Evolutionary conservation across 371 early-diverging fungal genomes (phyloP), one percentile per base, ranked within the genome.

Genomic region (Amoeboaphelidium protococcarum): DNA sequence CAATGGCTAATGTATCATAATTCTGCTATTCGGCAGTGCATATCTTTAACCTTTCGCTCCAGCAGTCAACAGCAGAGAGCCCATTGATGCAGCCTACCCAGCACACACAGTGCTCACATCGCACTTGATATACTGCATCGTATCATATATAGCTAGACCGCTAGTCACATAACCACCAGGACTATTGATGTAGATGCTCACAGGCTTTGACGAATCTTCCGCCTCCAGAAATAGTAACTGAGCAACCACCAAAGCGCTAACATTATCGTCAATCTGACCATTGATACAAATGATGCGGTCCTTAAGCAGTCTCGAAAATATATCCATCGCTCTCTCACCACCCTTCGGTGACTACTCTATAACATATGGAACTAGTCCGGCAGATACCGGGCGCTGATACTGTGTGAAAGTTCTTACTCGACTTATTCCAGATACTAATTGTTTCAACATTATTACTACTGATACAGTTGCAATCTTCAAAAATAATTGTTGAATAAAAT

Each of bases 1-100:
- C 19, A 40, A 1, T 44, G 43, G 43, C 78, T 66, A 42, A 55
- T 95, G 96, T 50, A 95, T 74, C 94, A 92, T 95, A 25, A 92
- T 78, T 2, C 82, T 73, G 16, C 89, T 74, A 59, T 95, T 80
- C 13, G 92, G 92, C 23, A 95, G 66, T 21, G 85, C 71, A 48
- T 68, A 78, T 19, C 96, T 64, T 46, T 79, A 79, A 16, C 94
- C 96, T 13, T 76, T 71, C 26, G 80, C 80, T 24, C 91, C 82
- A 26, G 87, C 86, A 16, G 86, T 68, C 47, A 95, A 62, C 27
- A 95, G 69, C 48, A 95, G 66, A 25, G 94, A 90, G 2, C 86
- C 96, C 96, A 95, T 95, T 0, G 90, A 89, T 51, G 89, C 85
- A 6, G 96, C 94, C 61, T 91, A 90, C 4, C 96, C 96, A 47